Evolutionary conservation across 805 yeast genomes (phyloP), one percentile per base, ranked within the genome.

Genomic region (Zygosaccharomyces pseudorouxii): DNA sequence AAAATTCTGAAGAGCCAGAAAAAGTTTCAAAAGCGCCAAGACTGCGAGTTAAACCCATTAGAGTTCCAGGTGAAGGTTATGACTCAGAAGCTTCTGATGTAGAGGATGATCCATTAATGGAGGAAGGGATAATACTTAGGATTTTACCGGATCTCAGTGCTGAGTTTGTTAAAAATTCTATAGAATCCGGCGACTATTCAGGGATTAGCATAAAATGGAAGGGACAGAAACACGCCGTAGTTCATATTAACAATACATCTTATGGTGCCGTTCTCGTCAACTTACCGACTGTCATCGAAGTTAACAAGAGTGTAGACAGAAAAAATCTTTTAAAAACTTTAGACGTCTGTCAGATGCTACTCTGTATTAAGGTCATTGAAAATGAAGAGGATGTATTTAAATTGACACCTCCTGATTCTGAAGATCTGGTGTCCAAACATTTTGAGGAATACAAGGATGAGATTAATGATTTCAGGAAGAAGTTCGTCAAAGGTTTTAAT

Each of bases 31-130:
- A 56, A 39, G 54, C 65, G 1, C 76, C 81, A 7, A 64, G 79
- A 31, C 72, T 82, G 51, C 64, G 80, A 47, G 74, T 81, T 48
- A 78, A 78, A 53, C 80, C 84, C 0, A 74, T 75, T 3, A 73
- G 96, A 57, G 75, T 84, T 3, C 93, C 95, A 0, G 96, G 96
- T 4, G 97, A 92, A 58, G 98, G 98, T 1, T 92, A 92, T 66
- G 99, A 92, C 62, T 85, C 96, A 2, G 98, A 92, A 59, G 97
- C 95, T 16, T 95, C 97, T 0, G 98, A 92, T 55, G 72, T 88
- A 22, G 99, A 93, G 63, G 97, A 89, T 51, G 97, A 93, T 61
- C 98, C 99, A 1, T 70, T 89, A 52, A 72, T 89, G 7, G 98
- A 93, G 61, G 95, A 88, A 55, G 96, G 93, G 0, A 74, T 93